Conservation (phyloP, 192 early-diverging fungal species). For the Nowakowskiella sp. region DNA sequence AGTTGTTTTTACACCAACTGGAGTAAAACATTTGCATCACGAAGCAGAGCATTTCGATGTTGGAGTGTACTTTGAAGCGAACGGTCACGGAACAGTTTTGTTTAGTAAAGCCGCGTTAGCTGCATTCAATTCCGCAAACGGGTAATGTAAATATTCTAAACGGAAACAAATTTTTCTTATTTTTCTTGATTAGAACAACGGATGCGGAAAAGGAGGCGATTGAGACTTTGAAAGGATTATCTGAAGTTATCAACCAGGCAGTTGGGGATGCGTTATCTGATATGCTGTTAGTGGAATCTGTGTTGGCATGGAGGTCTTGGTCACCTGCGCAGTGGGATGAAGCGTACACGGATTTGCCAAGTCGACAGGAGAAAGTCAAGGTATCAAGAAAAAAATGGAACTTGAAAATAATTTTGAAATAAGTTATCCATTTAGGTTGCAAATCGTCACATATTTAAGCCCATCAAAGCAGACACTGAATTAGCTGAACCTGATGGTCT, state of each 20-base stretch:
- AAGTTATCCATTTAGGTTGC: too few relatives aligned
- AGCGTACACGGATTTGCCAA: slow-evolving; percentile 90
- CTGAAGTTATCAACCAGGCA: slow-evolving; percentile 95
- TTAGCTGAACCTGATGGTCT: slow-evolving; percentile 79
- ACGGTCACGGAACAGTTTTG: slow-evolving; percentile 97
- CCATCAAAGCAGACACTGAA: slow-evolving; percentile 93
- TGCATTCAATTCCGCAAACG: slow-evolving; percentile 60
- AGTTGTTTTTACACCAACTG: slow-evolving; percentile 91
- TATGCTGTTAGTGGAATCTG: slow-evolving; percentile 84
- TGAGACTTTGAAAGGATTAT: slow-evolving; percentile 69
- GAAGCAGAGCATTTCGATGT: slow-evolving; percentile 95
- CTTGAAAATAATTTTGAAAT: too few relatives aligned
- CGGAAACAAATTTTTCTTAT: slow-evolving; percentile 2
- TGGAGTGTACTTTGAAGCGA: slow-evolving; percentile 99
- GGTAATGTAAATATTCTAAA: slow-evolving; percentile 33
- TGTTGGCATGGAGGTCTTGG: slow-evolving; percentile 76
- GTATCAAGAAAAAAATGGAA: slow-evolving; percentile 30
- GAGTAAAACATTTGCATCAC: slow-evolving; percentile 99
- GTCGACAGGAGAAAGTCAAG: slow-evolving; percentile 92
- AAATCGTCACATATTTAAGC: slow-evolving; percentile 81
- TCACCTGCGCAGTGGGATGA: slow-evolving; percentile 81
- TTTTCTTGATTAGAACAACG: slow-evolving; percentile 35
- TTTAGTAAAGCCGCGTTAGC: slow-evolving; percentile 76
- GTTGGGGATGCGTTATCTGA: slow-evolving; percentile 98
- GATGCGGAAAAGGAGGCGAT: slow-evolving; percentile 72